Evolutionary conservation across 2,329 filamentous ascomycete genomes (phyloP).

Genomic region (Colletotrichum limetticola): DNA sequence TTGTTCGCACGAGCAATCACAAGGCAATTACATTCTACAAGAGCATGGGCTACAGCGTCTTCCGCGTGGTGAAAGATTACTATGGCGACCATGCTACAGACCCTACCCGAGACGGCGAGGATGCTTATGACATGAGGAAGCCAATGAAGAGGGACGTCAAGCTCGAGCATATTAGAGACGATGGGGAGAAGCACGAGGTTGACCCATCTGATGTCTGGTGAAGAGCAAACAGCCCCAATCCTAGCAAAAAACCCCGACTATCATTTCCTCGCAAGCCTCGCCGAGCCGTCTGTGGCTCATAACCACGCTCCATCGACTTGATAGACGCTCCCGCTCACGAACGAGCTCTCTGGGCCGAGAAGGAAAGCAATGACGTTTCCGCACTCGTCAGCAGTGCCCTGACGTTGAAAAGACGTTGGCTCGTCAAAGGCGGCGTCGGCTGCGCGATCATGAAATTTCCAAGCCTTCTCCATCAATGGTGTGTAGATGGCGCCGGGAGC

Average conservation of each 20-base stretch:
- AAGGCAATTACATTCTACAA: conserved; percentile 91
- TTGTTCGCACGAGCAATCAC: conserved; percentile 88
- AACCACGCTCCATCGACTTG: conserved; percentile 58
- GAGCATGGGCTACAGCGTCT: conserved; percentile 92
- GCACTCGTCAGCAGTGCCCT: conserved; percentile 59
- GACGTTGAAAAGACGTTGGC: conserved; percentile 52
- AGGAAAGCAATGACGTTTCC: conserved; percentile 59
- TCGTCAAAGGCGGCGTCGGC: conserved; percentile 54
- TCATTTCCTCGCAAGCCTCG: neutral
- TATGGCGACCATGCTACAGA: conserved; percentile 86
- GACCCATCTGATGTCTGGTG: conserved; percentile 88
- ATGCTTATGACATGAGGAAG: conserved; percentile 98
- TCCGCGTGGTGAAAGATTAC: conserved; percentile 88
- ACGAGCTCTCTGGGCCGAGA: conserved; percentile 57
- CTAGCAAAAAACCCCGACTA: neutral
- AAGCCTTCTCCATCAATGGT: conserved; percentile 57
- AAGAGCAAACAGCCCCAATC: conserved; percentile 35
- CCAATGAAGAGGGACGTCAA: conserved; percentile 83
- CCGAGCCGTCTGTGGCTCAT: conserved; percentile 34
- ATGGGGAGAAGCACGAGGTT: conserved; percentile 84
- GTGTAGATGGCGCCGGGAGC: conserved; percentile 60
- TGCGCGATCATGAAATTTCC: conserved; percentile 46
- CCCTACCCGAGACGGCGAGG: conserved; percentile 74
- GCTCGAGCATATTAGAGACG: conserved; percentile 78
- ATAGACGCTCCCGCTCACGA: conserved; percentile 58